Conservation (phyloP, 768 basidiomycete genomes). For the Serpula lacrymans region DNA sequence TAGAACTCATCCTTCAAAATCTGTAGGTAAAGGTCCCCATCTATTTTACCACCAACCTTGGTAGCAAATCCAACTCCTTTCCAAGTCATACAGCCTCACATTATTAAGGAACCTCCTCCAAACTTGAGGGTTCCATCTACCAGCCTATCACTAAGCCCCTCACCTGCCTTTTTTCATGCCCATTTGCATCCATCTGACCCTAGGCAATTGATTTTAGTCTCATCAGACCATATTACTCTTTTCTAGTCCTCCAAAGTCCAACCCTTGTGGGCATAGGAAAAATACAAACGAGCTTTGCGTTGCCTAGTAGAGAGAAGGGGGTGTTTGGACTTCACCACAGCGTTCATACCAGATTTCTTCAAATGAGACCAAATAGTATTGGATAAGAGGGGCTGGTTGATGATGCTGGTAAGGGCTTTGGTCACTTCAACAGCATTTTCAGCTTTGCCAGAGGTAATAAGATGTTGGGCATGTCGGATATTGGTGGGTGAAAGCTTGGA, state of each 20-base stretch:
- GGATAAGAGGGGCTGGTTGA: too few species aligned
- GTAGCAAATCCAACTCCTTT: constrained; percentile 13
- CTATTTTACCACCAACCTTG: constrained; percentile 13
- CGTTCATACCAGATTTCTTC: too few species aligned
- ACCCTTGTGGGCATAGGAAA: too few species aligned
- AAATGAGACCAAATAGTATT: too few species aligned
- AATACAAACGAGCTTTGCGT: too few species aligned
- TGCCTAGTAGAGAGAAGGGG: too few species aligned
- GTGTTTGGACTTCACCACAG: too few species aligned
- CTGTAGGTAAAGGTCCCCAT: constrained; percentile 9
- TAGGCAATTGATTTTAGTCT: constrained; percentile 16
- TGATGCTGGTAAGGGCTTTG: too few species aligned
- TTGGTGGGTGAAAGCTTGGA: too few species aligned
- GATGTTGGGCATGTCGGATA: too few species aligned
- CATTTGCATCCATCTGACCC: constrained; percentile 16
- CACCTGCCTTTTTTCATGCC: constrained; percentile 11
- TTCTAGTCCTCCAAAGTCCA: constrained; percentile 21
- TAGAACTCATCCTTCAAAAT: constrained; percentile 15
- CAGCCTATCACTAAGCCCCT: constrained; percentile 4
- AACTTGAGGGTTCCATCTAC: constrained; percentile 5
- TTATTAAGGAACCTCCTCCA: constrained; percentile 13
- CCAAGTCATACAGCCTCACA: constrained; percentile 19
- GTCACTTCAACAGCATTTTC: too few species aligned
- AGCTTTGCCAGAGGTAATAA: too few species aligned
- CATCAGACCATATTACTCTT: constrained; percentile 16